Evolutionary conservation across 441 rosid genomes (phyloP), one percentile per base, ranked within the genome.

Genomic region (Euphorbia celastroides): DNA sequence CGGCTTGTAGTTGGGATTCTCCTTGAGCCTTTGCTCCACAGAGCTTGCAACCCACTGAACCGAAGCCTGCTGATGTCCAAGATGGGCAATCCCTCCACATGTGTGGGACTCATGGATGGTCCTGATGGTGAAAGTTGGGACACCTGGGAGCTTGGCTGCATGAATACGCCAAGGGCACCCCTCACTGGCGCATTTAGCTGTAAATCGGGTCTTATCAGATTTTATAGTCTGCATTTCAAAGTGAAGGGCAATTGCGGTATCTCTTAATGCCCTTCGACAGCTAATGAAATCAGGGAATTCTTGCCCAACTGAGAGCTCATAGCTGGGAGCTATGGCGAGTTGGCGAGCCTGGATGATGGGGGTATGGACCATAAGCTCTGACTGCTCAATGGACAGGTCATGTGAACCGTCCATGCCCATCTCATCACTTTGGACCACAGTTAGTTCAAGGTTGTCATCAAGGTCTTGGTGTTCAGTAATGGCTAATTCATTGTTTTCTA

Each of bases 161-260:
- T 92, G 98, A 67, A 93, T 89, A 51, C 97, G 85, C 98, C 97
- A 93, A 5, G 96, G 98, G 62, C 98, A 93, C 59, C 89, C 97
- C 62, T 93, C 98, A 31, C 74, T 80, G n/a, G 98, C 90, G 75
- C 98, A 93, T 75, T 86, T 93, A 13, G 98, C 97, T 9, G 96
- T 93, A 69, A 93, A 93, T 13, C 96, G 90, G 26, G 96, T 90
- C 81, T 89, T 90, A 77, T 93, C 98, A 23, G 98, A 93, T 65
- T 93, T 93, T 61, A 90, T 87, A 2, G 94, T 90, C 79, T 89
- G 99, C 75, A 93, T 88, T 77, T 93, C 99, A 64, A 93, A 93
- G 73, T 93, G 97, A 70, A 89, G 96, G 30, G 87, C 99, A 66
- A 93, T 93, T 2, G 99, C 97, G 34, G 93, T 85, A 70, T 93